phyloP scores from a whole-genome alignment of 2,329 filamentous ascomycete genomes.

The Parascedosporium putredinis region DNA sequence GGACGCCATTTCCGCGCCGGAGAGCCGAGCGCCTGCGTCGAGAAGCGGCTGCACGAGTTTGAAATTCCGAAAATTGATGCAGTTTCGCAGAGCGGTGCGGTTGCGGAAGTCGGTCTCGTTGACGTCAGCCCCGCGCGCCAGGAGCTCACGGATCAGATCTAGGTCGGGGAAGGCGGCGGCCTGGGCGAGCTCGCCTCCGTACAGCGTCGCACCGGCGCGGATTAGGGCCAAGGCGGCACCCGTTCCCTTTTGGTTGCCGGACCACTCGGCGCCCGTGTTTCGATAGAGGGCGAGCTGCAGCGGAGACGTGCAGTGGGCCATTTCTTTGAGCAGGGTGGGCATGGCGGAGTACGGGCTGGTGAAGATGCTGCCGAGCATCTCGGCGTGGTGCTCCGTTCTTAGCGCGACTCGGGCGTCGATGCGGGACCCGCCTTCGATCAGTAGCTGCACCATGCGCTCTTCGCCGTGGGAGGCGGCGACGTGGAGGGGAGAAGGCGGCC shows the following conservation, averaged over 20 bases:
- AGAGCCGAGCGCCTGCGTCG: background rate
- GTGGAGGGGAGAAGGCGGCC: slow-evolving; percentile 28
- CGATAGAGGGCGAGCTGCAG: background rate
- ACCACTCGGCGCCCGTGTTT: background rate
- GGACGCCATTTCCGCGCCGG: background rate
- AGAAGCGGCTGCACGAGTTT: background rate
- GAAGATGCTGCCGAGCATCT: background rate
- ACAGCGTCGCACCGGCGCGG: background rate
- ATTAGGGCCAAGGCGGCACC: background rate
- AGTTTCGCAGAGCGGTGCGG: background rate
- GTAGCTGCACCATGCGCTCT: slow-evolving; percentile 22
- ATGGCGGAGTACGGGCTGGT: no score
- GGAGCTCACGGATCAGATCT: background rate
- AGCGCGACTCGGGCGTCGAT: slow-evolving; percentile 20
- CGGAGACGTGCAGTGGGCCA: no score
- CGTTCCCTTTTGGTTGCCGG: background rate
- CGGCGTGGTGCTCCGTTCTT: background rate
- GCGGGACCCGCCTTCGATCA: slow-evolving; percentile 24
- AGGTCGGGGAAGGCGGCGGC: background rate
- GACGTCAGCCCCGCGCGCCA: background rate
- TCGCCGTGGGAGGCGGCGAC: slow-evolving; percentile 25
- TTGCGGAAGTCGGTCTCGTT: background rate
- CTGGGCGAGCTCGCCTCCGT: background rate
- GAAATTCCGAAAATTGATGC: background rate
- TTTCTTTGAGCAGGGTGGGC: no score